phyloP scores from a whole-genome alignment of 2,329 filamentous ascomycete species.

The Xylariaceae sp. region DNA sequence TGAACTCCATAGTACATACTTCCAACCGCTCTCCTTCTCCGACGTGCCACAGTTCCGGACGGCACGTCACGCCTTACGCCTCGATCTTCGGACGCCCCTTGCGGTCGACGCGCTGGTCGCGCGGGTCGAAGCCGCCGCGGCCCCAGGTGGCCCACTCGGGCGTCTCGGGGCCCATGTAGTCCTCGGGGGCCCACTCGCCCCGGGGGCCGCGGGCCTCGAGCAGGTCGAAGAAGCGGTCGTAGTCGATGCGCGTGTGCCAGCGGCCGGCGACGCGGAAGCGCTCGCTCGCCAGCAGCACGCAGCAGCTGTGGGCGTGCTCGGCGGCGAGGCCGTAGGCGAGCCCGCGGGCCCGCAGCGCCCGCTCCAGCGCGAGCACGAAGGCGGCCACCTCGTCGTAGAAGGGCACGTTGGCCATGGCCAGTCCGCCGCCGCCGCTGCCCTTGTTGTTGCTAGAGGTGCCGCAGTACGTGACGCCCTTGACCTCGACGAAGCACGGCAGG shows the following conservation, averaged over 20 bases:
- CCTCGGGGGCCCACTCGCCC: slow-evolving; percentile 72
- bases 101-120: slow-evolving; percentile 77
- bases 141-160: slow-evolving; percentile 95
- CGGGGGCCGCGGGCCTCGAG: slow-evolving; percentile 61
- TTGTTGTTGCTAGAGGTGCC: slow-evolving; percentile 78
- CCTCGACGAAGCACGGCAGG: slow-evolving; percentile 84
- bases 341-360: slow-evolving; percentile 59
- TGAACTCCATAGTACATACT: too few relatives aligned
- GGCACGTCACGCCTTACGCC: too few relatives aligned
- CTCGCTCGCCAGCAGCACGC: slow-evolving; percentile 75
- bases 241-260: slow-evolving; percentile 92
- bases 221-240: slow-evolving; percentile 77
- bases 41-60: too few relatives aligned
- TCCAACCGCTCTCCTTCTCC: too few relatives aligned
- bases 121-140: slow-evolving; percentile 86
- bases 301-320: slow-evolving; percentile 93
- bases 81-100: slow-evolving; percentile 70
- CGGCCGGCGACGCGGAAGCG: slow-evolving; percentile 68
- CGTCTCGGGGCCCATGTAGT: slow-evolving; percentile 79
- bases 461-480: slow-evolving; percentile 96
- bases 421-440: slow-evolving; percentile 72
- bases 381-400: slow-evolving; percentile 86
- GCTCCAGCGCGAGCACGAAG: slow-evolving; percentile 71
- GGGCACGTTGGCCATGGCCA: slow-evolving; percentile 96
- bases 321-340: slow-evolving; percentile 85